Evolutionary conservation across 2,329 filamentous ascomycete genomes (phyloP), one percentile per base, ranked within the genome.

Genomic region (Dactylonectria macrodidyma): DNA sequence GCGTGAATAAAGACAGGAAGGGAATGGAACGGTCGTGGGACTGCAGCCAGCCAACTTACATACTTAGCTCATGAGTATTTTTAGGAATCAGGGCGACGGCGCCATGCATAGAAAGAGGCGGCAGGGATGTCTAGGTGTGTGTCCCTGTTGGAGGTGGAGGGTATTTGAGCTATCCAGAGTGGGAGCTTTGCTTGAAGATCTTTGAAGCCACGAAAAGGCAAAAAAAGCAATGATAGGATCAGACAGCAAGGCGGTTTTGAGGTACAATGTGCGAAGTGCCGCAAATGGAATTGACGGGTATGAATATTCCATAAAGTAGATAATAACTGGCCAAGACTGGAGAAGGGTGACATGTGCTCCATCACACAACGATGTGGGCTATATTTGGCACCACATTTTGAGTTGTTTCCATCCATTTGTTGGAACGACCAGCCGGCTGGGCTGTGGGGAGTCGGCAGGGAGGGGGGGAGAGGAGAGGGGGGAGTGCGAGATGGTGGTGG

Each of bases 11-110:
- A 38, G 9, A 33, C 54, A 55, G 56, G 56, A 67, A 26, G 14
- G 50, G n/a, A 46, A 26, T 24, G 12, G 30, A 19, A 54, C 38
- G 30, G 16, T 41, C 22, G 33, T 60, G 47, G 57, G 46, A 65
- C 62, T 59, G 46, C 52, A 56, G 30, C 52, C n/a, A 52, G 52
- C 26, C 24, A 61, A 51, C 56, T 66, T 54, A 63, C 60, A 60
- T 65, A 44, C 56, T 56, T 66, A 66, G 65, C 65, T 65, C 52
- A 30, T 44, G 30, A 22, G 34, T 72, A 72, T 72, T 72, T 72
- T 69, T 71, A 68, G 70, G 50, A 72, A 66, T 30, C 22, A 59
- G 33, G 26, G 34, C 62, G 52, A 48, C 62, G 59, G 52, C 62
- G 57, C 58, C 41, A 65, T 59, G 41, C 57, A 58, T 54, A 38